phyloP scores from a whole-genome alignment of 768 basidiomycete genomes.

The Leucosporidium scottii region DNA sequence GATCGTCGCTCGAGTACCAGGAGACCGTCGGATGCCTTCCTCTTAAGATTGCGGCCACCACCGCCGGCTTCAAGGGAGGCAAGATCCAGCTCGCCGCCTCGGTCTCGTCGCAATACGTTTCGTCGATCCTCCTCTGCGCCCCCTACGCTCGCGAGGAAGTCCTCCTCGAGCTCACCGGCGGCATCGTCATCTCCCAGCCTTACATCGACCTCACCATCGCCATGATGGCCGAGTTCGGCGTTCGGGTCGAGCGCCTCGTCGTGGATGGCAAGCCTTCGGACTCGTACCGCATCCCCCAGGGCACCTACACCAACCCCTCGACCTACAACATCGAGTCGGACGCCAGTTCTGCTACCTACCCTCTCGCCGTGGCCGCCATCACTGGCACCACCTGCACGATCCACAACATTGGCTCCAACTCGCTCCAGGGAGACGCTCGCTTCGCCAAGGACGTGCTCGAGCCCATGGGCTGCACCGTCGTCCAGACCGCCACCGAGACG shows the following conservation, averaged over 20 bases:
- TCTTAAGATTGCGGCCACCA: conserved; percentile 64
- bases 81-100: conserved; percentile 81
- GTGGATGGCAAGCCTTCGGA: conserved; percentile 58
- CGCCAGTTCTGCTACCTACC: conserved; percentile 92
- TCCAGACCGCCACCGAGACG: conserved; percentile 78
- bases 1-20: conserved; percentile 65
- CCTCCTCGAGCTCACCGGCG: conserved; percentile 81
- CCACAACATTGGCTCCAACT: conserved; percentile 77
- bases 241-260: conserved; percentile 60
- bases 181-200: conserved; percentile 93
- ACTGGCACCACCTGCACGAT: conserved; percentile 96
- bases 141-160: conserved; percentile 82
- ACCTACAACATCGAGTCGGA: conserved; percentile 84
- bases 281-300: conserved; percentile 77
- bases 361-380: conserved; percentile 91
- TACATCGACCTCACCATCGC: conserved; percentile 99
- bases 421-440: conserved; percentile 92
- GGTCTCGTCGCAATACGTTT: conserved; percentile 97
- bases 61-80: conserved; percentile 69
- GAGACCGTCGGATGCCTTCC: conserved; percentile 81
- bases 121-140: conserved; percentile 90
- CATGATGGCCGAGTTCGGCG: conserved; percentile 92
- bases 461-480: conserved; percentile 88
- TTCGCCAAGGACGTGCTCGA: conserved; percentile 89
- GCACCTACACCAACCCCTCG: conserved; percentile 66